phyloP scores from a whole-genome alignment of 208 protist species.

The Balamuthia mandrillaris region DNA sequence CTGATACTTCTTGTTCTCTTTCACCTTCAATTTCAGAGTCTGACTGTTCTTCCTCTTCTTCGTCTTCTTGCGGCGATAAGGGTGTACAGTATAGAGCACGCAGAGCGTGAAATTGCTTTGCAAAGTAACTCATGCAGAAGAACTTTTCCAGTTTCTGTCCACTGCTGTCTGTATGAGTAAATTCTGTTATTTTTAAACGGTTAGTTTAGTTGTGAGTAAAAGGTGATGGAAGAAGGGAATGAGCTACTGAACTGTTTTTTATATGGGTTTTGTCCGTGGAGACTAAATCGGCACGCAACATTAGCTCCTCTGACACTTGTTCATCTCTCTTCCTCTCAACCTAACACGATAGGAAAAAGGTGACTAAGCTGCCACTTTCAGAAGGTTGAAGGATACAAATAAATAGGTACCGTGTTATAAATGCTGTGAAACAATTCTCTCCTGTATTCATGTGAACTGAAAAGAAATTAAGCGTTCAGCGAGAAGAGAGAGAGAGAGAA shows the following conservation, averaged over 20 bases:
- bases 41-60: not conserved
- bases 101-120: constrained; percentile 67
- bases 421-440: too few species aligned
- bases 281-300: too few species aligned
- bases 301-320: too few species aligned
- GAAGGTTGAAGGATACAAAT: too few species aligned
- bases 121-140: constrained; percentile 56
- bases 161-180: not conserved
- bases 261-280: constrained; percentile 1
- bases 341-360: too few species aligned
- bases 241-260: not conserved
- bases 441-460: constrained; percentile 32
- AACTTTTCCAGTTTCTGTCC: constrained; percentile 31
- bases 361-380: too few species aligned
- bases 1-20: not conserved
- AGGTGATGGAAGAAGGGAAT: too few species aligned
- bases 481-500: not conserved
- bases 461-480: not conserved
- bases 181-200: too few species aligned
- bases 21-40: not conserved
- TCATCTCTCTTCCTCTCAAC: too few species aligned
- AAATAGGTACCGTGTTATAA: too few species aligned
- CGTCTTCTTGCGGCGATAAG: not conserved
- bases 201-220: too few species aligned
- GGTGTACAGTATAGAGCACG: too few species aligned